These are phyloP conservation scores for Scheffersomyces illinoinensis DNA, from an alignment of 1,139 yeast genomes.

Conservation along the genomic window DNA sequence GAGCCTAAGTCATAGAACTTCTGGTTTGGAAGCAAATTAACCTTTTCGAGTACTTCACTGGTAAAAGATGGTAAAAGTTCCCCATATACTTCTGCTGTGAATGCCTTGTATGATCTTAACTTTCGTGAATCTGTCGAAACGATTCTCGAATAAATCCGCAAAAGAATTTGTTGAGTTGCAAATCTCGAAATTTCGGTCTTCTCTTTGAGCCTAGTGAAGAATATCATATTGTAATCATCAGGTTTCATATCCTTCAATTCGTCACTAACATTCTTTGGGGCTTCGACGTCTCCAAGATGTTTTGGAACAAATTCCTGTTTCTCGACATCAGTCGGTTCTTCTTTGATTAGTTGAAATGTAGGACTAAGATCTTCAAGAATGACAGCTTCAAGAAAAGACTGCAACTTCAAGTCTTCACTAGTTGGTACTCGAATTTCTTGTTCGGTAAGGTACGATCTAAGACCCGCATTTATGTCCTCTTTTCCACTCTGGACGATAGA, in stretches of 20 bases:
- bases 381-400: constrained; percentile 26
- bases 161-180: constrained; percentile 66
- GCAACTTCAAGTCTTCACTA: constrained; percentile 24
- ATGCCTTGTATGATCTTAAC: constrained; percentile 74
- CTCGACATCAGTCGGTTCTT: background rate
- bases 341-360: constrained; percentile 5
- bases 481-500: background rate
- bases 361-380: constrained; percentile 17
- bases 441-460: constrained; percentile 24
- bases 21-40: constrained; percentile 52
- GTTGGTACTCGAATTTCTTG: constrained; percentile 17
- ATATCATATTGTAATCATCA: constrained; percentile 19
- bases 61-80: constrained; percentile 81
- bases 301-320: background rate
- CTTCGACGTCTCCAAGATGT: constrained; percentile 3
- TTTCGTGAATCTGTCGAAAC: constrained; percentile 74
- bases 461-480: constrained; percentile 35
- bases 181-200: constrained; percentile 52
- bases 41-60: constrained; percentile 65
- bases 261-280: constrained; percentile 4
- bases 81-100: constrained; percentile 90
- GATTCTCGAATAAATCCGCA: constrained; percentile 71
- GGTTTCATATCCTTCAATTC: constrained; percentile 16
- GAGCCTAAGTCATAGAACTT: constrained; percentile 85
- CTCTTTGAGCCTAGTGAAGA: constrained; percentile 31